Base-by-base conservation (phyloP, 2,329 filamentous ascomycete species). In the Phialophora verrucosa region DNA sequence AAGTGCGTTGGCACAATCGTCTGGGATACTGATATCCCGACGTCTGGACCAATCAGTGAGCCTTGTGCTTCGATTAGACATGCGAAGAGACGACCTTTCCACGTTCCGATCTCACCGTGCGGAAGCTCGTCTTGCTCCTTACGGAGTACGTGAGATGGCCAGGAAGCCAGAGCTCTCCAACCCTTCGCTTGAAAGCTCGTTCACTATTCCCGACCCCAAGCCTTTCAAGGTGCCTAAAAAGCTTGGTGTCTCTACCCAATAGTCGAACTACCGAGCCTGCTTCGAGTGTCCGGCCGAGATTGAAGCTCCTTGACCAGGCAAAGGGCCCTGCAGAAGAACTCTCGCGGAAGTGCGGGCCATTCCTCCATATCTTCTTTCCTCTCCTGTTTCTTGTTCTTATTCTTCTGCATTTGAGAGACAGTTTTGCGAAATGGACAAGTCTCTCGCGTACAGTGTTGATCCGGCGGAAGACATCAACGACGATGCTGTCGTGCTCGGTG, bases 401-500 rank as follows among this genome's bases (percentile, higher is more conserved):
- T 20, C 23, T 50, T 51, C 32, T 49, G 25, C 31, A 50, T 65
- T 56, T 35, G 23, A 25, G 7, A 14, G 49, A 20, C 25, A 32
- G 11, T 54, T 50, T 38, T 11, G n/a, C 47, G 51, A 55, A 27
- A 65, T 64, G 59, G 60, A 64, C 61, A 68, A 70, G 59, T 60
- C 60, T 51, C 49, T 56, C n/a, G 27, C 59, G 25, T 67, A 68
- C 59, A 51, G 32, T 42, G 49, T 64, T 27, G 62, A 64, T 25
- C 32, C 59, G n/a, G 47, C 35, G 59, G 49, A 49, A 31, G 68
- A 68, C 27, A 12, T 59, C 56, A 59, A 53, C 58, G 56, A 66
- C 27, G 66, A 68, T 42, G 61, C 59, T n/a, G 59, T 60, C 53
- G 47, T 68, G 32, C 59, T 68, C 17, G 65, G 60, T 20, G 56